Conservation (phyloP, 2,329 filamentous ascomycete species). For the Bimuria novae-zelandiae region DNA sequence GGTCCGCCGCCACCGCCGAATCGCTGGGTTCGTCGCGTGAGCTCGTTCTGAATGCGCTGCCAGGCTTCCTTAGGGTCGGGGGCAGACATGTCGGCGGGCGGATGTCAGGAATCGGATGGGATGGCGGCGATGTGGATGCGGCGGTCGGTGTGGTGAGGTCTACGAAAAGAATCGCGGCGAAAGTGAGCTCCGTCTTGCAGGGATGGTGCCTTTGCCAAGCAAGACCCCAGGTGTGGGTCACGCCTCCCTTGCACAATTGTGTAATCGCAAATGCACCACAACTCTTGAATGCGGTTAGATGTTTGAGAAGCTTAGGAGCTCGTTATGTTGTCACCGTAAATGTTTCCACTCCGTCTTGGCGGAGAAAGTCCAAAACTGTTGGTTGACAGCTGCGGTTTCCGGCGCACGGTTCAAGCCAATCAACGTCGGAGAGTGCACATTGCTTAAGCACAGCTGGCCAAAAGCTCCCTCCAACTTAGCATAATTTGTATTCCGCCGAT, state of each 20-base stretch:
- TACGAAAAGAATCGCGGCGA: slow-evolving; percentile 34
- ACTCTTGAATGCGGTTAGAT: not conserved
- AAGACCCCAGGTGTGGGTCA: slow-evolving; percentile 15
- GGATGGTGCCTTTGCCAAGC: slow-evolving; percentile 22
- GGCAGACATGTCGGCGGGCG: slow-evolving; percentile 34
- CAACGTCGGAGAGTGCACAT: slow-evolving; percentile 26
- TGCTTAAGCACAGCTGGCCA: slow-evolving; percentile 45
- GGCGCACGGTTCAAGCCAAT: slow-evolving; percentile 39
- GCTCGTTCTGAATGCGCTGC: slow-evolving; percentile 66
- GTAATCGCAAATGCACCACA: not conserved
- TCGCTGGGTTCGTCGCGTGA: slow-evolving; percentile 52
- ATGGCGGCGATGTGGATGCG: slow-evolving; percentile 30
- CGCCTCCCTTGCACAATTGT: slow-evolving; percentile 13
- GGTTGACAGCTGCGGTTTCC: slow-evolving; percentile 19
- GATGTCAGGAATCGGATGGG: slow-evolving; percentile 38
- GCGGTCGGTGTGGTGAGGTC: slow-evolving; percentile 31
- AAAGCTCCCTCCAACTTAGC: slow-evolving; percentile 26
- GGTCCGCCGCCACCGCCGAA: slow-evolving; percentile 54
- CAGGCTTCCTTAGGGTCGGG: slow-evolving; percentile 69
- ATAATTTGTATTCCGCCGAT: slow-evolving; percentile 23
- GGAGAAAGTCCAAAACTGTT: slow-evolving; percentile 15
- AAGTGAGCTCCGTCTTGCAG: slow-evolving; percentile 29
- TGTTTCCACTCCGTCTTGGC: slow-evolving; percentile 9
- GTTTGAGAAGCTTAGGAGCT: not conserved
- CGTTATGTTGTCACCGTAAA: not conserved